A percentile compares a stretch with the other conserved stretches of the same genome.
Conservation (phyloP, 2,329 filamentous ascomycete genomes). For the Monosporascus sp. region DNA sequence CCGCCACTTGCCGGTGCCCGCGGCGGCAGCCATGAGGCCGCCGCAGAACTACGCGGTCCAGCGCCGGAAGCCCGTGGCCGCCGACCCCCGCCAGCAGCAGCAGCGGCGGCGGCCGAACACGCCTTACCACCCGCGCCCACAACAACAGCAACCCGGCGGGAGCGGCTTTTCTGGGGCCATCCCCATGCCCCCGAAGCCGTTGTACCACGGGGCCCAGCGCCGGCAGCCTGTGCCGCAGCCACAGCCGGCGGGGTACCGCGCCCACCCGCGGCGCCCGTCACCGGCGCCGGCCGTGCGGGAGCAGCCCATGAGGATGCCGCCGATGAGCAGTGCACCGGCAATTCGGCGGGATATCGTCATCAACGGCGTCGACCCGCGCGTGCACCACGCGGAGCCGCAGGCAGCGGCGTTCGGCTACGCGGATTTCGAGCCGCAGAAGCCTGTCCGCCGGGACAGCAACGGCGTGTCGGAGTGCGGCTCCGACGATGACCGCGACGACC, state of each 20-base stretch:
- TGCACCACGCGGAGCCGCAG: neutral
- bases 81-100: neutral
- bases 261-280: neutral
- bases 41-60: neutral
- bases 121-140: neutral
- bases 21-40: neutral
- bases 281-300: neutral
- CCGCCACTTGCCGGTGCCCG: constrained; percentile 10
- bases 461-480: constrained; percentile 18
- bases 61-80: neutral
- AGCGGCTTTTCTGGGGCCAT: neutral
- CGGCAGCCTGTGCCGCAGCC: neutral
- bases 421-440: neutral
- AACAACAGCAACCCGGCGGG: neutral
- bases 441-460: constrained; percentile 18
- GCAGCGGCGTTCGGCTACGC: neutral
- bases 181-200: neutral
- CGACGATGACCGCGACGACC: constrained; percentile 5
- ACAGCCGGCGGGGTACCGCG: neutral
- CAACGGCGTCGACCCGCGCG: neutral
- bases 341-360: neutral
- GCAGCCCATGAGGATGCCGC: constrained; percentile 4
- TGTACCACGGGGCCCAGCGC: neutral
- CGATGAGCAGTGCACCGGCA: constrained; percentile 2
- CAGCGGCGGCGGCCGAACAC: neutral